phyloP scores from a whole-genome alignment of 352 stramenopile genomes.

The Globisporangium mamillatum region DNA sequence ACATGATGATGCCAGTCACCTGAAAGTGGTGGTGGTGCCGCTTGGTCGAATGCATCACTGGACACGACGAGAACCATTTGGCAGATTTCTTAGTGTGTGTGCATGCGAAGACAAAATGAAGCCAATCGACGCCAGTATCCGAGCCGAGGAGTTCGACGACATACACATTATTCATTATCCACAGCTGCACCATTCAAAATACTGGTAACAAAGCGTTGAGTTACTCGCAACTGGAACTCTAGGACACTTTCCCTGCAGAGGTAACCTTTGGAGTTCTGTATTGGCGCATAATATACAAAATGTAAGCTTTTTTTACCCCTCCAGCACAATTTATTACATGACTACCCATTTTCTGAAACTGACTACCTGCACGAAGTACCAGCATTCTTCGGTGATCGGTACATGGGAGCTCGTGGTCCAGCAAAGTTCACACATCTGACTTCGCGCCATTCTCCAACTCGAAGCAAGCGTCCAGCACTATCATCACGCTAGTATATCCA shows the following conservation, averaged over 20 bases:
- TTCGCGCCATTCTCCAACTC: neutral
- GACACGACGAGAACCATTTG: neutral
- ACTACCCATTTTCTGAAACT: neutral
- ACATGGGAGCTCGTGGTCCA: neutral
- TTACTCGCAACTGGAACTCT: too few species aligned
- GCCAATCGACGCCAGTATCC: too few species aligned
- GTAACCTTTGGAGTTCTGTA: too few species aligned
- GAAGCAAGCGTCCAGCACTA: neutral
- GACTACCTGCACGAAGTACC: neutral
- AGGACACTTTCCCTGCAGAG: too few species aligned
- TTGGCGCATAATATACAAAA: too few species aligned
- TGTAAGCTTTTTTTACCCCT: too few species aligned
- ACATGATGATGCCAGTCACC: neutral
- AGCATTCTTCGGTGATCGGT: neutral
- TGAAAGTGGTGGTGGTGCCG: neutral
- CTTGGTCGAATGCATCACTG: neutral
- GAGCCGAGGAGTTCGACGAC: neutral
- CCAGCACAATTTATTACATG: neutral
- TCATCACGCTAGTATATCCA: neutral
- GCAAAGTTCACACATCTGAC: neutral
- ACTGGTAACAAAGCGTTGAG: too few species aligned
- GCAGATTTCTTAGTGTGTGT: too few species aligned
- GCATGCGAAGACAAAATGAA: too few species aligned
- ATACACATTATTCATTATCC: neutral
- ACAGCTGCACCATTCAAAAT: neutral